phyloP scores from a whole-genome alignment of 148 eudicot species.

The Rhododendron ferrugineum region DNA sequence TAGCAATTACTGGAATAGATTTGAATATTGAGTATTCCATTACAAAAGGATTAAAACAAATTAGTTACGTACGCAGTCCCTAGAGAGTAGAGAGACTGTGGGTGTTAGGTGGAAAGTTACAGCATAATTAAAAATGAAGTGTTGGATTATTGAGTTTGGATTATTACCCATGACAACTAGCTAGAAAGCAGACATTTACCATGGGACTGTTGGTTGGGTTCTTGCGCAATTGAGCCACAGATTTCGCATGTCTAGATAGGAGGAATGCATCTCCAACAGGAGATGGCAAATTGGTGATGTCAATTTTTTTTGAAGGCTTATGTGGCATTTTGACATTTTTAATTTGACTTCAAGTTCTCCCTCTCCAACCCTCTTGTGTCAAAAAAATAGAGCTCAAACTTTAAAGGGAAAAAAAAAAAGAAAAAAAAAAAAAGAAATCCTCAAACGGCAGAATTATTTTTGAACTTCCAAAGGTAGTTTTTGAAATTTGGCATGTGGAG shows the following conservation, averaged over 20 bases:
- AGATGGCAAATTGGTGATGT: too few relatives aligned
- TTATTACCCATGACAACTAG: background rate
- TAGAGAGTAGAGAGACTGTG: background rate
- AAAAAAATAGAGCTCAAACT: too few relatives aligned
- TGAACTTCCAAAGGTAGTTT: too few relatives aligned
- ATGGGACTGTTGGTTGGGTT: background rate
- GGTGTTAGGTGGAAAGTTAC: conserved; percentile 13
- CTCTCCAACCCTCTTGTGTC: too few relatives aligned
- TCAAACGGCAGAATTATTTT: too few relatives aligned
- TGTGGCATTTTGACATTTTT: too few relatives aligned
- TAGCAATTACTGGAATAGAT: background rate
- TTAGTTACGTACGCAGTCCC: conserved; percentile 1
- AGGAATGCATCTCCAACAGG: background rate
- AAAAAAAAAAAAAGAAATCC: too few relatives aligned
- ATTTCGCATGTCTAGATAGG: background rate
- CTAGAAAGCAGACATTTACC: background rate
- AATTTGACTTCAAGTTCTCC: too few relatives aligned
- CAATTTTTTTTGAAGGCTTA: too few relatives aligned
- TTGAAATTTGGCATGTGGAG: too few relatives aligned
- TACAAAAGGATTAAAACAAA: conserved; percentile 8
- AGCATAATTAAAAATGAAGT: conserved; percentile 14
- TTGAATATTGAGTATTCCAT: background rate
- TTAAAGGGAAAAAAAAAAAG: too few relatives aligned
- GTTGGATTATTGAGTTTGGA: conserved; percentile 13
- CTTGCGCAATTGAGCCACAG: background rate